Evolutionary conservation across 192 early-diverging fungal genomes (phyloP), one percentile per base, ranked within the genome.

Genomic region (Linderina pennispora): DNA sequence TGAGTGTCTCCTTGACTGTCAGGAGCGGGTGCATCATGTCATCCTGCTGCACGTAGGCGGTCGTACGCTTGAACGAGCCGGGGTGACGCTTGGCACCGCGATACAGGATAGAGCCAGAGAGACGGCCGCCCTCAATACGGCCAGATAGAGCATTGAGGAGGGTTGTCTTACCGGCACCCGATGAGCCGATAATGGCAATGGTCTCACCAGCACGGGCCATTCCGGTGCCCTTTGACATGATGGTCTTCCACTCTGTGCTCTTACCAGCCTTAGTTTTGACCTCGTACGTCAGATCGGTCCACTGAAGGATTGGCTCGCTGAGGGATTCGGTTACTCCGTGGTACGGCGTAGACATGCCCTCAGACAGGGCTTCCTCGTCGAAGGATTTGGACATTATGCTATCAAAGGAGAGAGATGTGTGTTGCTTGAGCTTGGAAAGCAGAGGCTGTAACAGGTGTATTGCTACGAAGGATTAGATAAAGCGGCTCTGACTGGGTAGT

Each of bases 161-260:
- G 2, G 86, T 91, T 7, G 90, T 84, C 69, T 93, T 96, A 26
- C 92, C 94, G 7, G 92, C 88, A 11, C 93, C 93, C 21, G 83
- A 86, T 2, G 90, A 89, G 0, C 93, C 95, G 81, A 96, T 95
- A 15, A 98, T 82, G 1, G 89, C 91, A 47, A 88, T 76, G 42
- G 91, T 62, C 22, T 86, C 78, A 22, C 86, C 88, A 3, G 87
- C 75, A 20, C 75, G 62, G 17, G 87, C 80, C 23, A 77, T 70
- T n/a, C 91, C 93, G 1, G 76, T 80, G 20, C 93, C 80, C 5
- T 69, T 64, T 28, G 80, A 52, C 14, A 96, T 69, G 36, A 96
- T 64, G n/a, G 55, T 43, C 34, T 62, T 61, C 37, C 49, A 51
- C 5, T 40, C 26, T 13, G 41, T 20, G 3, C 40, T 21, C 22